Percentiles rank a stretch among this genome's conserved stretches.
Conservation (phyloP, 768 basidiomycete species). For the Crucibulum laeve region DNA sequence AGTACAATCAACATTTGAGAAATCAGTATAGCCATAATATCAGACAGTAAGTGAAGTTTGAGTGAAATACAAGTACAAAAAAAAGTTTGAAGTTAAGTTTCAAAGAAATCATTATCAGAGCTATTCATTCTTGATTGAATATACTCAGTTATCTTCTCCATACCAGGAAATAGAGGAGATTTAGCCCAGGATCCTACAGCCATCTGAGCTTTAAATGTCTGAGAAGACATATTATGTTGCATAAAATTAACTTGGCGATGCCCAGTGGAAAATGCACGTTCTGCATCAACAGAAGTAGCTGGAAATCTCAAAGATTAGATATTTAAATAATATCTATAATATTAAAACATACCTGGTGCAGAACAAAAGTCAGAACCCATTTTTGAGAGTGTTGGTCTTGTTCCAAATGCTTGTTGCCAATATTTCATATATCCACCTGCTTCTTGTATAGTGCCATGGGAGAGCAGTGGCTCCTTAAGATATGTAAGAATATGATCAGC, state of each 20-base stretch:
- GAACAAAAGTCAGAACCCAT: constrained; percentile 22
- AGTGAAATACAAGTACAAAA: too few relatives aligned
- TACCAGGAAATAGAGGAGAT: background rate
- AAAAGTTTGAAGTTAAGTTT: too few relatives aligned
- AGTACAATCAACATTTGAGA: too few relatives aligned
- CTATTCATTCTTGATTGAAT: too few relatives aligned
- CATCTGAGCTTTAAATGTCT: background rate
- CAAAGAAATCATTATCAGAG: background rate
- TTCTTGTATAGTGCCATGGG: constrained; percentile 2
- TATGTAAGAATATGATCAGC: constrained; percentile 12
- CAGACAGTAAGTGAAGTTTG: too few relatives aligned
- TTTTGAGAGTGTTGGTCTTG: constrained; percentile 10
- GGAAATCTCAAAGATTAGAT: background rate
- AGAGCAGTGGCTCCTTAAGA: constrained; percentile 11
- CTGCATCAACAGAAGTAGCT: background rate
- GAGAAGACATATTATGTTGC: background rate
- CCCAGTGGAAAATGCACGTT: background rate
- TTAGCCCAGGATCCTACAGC: background rate
- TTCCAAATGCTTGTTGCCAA: constrained; percentile 7
- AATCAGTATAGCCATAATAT: too few relatives aligned
- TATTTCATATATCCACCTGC: constrained; percentile 15
- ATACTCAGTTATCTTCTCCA: too few relatives aligned
- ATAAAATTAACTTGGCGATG: background rate
- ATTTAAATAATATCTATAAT: background rate
- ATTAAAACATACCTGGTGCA: constrained; percentile 16